These are phyloP conservation scores for Pseudomassariella vexata DNA, from an alignment of 2,329 filamentous ascomycete species.

Conservation along the genomic window DNA sequence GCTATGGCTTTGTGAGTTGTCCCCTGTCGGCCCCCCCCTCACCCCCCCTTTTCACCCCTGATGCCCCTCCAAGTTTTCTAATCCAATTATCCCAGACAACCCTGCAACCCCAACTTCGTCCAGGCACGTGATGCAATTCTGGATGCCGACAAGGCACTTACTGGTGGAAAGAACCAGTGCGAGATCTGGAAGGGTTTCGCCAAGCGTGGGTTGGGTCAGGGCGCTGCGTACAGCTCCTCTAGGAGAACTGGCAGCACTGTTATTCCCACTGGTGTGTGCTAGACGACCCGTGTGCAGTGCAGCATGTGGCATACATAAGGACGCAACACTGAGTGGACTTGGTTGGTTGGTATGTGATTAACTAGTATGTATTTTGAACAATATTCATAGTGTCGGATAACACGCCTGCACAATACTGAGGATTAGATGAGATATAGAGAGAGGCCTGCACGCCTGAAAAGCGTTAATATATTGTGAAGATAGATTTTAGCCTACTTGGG, in stretches of 20 bases:
- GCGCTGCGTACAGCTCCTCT: constrained; percentile 19
- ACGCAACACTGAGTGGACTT: too few relatives aligned
- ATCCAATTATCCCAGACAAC: constrained; percentile 26
- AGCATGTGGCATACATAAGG: too few relatives aligned
- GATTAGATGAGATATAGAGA: too few relatives aligned
- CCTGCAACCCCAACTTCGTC: constrained; percentile 44
- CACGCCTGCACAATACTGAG: too few relatives aligned
- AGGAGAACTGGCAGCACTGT: constrained; percentile 21
- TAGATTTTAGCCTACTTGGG: too few relatives aligned
- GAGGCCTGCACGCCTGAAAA: too few relatives aligned
- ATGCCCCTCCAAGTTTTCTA: background rate
- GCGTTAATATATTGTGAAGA: too few relatives aligned
- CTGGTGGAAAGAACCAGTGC: constrained; percentile 39
- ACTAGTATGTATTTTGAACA: too few relatives aligned
- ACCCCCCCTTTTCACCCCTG: background rate
- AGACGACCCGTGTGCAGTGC: too few relatives aligned
- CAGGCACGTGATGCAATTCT: constrained; percentile 42
- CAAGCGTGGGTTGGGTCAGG: constrained; percentile 40
- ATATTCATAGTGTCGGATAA: too few relatives aligned
- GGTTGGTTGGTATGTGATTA: too few relatives aligned
- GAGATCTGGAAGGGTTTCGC: constrained; percentile 45
- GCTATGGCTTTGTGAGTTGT: constrained; percentile 35
- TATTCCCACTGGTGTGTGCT: constrained; percentile 24
- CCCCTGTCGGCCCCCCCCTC: background rate
- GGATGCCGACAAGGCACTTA: constrained; percentile 41